Conservation (phyloP, 257 asterid species). For the Scutellaria minor region DNA sequence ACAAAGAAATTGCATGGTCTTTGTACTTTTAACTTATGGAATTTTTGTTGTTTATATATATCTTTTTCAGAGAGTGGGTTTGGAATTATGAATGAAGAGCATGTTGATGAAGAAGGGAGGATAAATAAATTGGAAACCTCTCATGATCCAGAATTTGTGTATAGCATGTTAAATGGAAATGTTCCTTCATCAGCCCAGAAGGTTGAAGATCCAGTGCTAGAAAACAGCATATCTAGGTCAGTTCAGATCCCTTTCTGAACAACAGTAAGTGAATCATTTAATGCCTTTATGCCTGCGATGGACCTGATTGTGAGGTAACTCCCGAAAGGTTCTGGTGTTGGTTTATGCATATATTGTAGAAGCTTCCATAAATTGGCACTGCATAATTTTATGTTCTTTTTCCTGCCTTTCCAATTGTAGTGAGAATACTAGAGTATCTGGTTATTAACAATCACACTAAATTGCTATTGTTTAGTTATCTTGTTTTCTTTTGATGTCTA, state of each 20-base stretch:
- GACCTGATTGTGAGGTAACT: conserved; percentile 13
- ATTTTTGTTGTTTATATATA: background rate
- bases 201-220: conserved; percentile 44
- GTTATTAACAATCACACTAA: conserved; percentile 4
- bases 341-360: conserved; percentile 2
- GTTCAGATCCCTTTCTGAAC: conserved; percentile 33
- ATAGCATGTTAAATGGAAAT: conserved; percentile 44
- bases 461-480: background rate
- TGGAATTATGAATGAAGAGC: conserved; percentile 33
- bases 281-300: background rate
- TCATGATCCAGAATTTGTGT: conserved; percentile 41
- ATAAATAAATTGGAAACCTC: conserved; percentile 40
- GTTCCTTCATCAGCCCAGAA: conserved; percentile 42
- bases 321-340: background rate
- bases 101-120: conserved; percentile 39
- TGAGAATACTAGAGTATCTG: background rate
- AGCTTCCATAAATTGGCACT: conserved; percentile 5
- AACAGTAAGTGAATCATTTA: background rate
- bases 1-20: background rate
- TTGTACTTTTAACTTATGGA: background rate
- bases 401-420: background rate
- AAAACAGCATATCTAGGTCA: conserved; percentile 47
- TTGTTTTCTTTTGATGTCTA: background rate
- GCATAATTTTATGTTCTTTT: conserved; percentile 7
- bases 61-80: conserved; percentile 47